These are phyloP conservation scores for Oehlia diaphana DNA, from an alignment of 192 early-diverging fungal species.

Conservation along the genomic window DNA sequence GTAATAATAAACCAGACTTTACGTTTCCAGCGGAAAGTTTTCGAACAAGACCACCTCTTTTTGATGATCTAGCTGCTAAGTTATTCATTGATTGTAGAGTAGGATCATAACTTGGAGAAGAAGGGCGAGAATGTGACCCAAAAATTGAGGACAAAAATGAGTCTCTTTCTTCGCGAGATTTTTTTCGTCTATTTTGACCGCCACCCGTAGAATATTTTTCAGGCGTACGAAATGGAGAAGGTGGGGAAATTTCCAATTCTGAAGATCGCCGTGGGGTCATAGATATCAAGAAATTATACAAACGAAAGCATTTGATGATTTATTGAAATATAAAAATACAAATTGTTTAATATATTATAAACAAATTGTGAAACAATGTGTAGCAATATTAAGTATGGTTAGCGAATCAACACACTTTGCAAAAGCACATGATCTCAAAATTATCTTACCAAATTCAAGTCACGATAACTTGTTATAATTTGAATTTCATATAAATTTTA, in stretches of 20 bases:
- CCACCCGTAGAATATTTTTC: slow-evolving; percentile 1
- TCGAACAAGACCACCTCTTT: neutral
- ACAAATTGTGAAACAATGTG: too few species aligned
- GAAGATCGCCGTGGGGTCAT: slow-evolving; percentile 22
- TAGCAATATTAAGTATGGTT: too few species aligned
- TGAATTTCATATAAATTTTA: too few species aligned
- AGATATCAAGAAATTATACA: neutral
- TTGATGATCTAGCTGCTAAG: slow-evolving; percentile 3
- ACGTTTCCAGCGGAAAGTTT: slow-evolving; percentile 16
- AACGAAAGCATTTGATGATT: neutral
- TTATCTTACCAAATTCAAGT: too few species aligned
- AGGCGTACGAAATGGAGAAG: slow-evolving; percentile 1
- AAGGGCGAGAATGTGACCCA: slow-evolving; percentile 18
- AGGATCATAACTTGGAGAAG: slow-evolving; percentile 14
- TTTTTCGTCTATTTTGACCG: slow-evolving; percentile 20
- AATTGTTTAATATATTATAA: too few species aligned
- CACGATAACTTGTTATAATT: too few species aligned
- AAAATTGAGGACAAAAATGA: slow-evolving; percentile 5
- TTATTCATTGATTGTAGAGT: neutral
- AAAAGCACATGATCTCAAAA: too few species aligned
- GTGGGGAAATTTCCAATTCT: slow-evolving; percentile 19
- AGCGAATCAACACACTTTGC: too few species aligned
- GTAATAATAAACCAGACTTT: neutral
- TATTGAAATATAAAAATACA: too few species aligned
- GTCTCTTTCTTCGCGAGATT: slow-evolving; percentile 26